Base-by-base conservation (phyloP, 2,329 filamentous ascomycete genomes). In the Dothistroma pini region DNA sequence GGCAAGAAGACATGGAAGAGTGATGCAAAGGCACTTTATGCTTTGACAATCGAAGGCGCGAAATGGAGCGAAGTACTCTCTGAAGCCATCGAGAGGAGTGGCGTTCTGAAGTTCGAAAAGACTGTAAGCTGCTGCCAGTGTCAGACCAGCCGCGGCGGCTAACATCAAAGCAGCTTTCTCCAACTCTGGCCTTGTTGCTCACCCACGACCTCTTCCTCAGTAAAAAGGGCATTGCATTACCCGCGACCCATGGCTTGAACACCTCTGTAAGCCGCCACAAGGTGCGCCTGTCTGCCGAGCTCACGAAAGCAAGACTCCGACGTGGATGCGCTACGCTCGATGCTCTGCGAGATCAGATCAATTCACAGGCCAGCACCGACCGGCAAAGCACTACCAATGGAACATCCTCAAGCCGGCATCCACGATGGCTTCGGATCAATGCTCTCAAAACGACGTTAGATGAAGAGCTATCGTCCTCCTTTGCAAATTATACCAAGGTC, bases 381-480 rank as follows among this genome's bases (percentile, higher is more conserved):
- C 67, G 67, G n/a, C 67, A 68, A 2, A 63, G 63, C n/a, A 58
- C 54, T 25, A 59, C 77, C 73, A 66, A 68, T 68, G 41, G 68
- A 60, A 82, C 35, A 69, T 66, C 66, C 3, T 65, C 71, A 48
- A 65, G 69, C 54, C 77, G 78, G 47, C 89, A 93, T 71, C 93
- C 92, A n/a, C 86, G 95, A 57, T 99, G 95, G 95, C 86, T 96
- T 47, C 86, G 95, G 1, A 81, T 97, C 64, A 99, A 97, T 72
- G 86, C 87, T 0, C 77, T 97, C 12, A 88, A 86, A 68, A 88
- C 87, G 11, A 88, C 83, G 0, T 73, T 96, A 5, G 81, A 88
- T 19, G 82, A 86, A 4, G 89, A 96, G 75, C 78, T 96, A n/a
- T 78, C 81, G 16, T 87, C 84, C 0, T 93, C 90, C 0, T 96